These are phyloP conservation scores for Anthracocystis walkeri DNA, from an alignment of 1,284 basidiomycete genomes.

Conservation along the genomic window DNA sequence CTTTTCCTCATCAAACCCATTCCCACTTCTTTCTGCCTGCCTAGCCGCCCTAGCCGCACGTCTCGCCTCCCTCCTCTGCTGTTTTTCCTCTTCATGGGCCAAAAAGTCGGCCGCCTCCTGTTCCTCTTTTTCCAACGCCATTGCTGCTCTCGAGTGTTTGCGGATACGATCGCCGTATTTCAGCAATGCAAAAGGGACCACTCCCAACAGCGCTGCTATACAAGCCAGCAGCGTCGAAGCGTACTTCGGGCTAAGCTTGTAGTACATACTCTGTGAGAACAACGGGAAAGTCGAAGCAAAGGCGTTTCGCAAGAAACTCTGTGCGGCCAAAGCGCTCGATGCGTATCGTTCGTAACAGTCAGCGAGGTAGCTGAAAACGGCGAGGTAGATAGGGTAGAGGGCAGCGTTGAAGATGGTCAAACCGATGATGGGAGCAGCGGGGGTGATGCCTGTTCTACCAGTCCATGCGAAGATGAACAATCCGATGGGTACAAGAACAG, in stretches of 20 bases:
- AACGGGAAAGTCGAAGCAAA: conserved; percentile 54
- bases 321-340: conserved; percentile 61
- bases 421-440: conserved; percentile 52
- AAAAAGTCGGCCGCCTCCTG: conserved; percentile 32
- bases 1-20: conserved; percentile 39
- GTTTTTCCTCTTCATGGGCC: conserved; percentile 26
- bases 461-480: conserved; percentile 61
- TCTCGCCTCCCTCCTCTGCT: conserved; percentile 28
- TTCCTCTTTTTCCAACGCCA: conserved; percentile 53
- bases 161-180: conserved; percentile 61
- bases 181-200: conserved; percentile 63
- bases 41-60: conserved; percentile 17
- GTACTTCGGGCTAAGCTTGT: conserved; percentile 54
- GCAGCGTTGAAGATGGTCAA: conserved; percentile 47
- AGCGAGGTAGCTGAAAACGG: conserved; percentile 50
- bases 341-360: conserved; percentile 66
- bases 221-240: conserved; percentile 63
- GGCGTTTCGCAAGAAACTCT: conserved; percentile 57
- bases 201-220: conserved; percentile 55
- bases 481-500: conserved; percentile 49
- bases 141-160: conserved; percentile 42
- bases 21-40: neutral
- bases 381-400: conserved; percentile 46
- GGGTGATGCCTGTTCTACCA: conserved; percentile 32
- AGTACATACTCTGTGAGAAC: conserved; percentile 55